Conservation (phyloP, 2,329 filamentous ascomycete species). For the Botrytis fabae region DNA sequence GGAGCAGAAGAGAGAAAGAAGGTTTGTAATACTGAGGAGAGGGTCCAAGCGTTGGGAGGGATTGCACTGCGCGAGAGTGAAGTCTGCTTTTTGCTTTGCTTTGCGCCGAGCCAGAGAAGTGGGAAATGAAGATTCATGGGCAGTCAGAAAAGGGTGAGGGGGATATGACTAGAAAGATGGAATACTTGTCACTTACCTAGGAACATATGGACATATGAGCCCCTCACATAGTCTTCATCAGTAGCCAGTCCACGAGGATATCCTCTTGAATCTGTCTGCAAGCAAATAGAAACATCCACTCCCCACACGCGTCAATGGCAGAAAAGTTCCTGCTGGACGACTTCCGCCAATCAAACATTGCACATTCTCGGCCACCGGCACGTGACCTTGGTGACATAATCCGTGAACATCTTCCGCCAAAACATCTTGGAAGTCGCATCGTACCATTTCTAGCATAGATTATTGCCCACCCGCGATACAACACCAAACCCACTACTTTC, state of each 20-base stretch:
- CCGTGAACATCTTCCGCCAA: conserved; percentile 2
- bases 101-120: background rate
- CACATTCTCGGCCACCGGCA: background rate
- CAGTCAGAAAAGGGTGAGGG: background rate
- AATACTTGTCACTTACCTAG: too few relatives aligned
- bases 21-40: background rate
- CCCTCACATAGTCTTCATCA: too few relatives aligned
- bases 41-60: background rate
- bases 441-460: conserved; percentile 26
- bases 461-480: conserved; percentile 18
- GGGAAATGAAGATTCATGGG: conserved; percentile 15
- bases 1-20: background rate
- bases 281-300: background rate
- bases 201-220: background rate
- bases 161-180: background rate
- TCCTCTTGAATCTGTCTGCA: background rate
- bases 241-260: background rate
- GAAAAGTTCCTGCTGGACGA: background rate
- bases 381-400: conserved; percentile 10
- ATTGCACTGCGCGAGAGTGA: background rate
- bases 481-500: conserved; percentile 21
- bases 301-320: background rate
- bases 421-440: conserved; percentile 24
- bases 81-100: background rate
- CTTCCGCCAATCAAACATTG: background rate